Evolutionary conservation across 352 stramenopile genomes (phyloP), one percentile per base, ranked within the genome.

Genomic region (Phytopythium ostracodes): DNA sequence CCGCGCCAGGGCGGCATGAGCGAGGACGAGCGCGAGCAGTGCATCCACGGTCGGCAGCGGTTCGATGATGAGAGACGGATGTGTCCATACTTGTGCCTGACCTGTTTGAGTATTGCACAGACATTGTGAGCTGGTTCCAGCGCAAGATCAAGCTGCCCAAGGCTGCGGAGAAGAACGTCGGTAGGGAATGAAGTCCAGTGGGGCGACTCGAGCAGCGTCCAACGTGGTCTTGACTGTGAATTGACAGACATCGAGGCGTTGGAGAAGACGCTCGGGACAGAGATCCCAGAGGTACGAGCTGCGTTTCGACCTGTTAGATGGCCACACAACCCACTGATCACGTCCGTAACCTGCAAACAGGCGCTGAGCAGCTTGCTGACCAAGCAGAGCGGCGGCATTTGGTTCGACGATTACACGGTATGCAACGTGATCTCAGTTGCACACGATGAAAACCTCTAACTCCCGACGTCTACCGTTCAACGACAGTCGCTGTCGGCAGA

Each of bases 121-220:
- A 94, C 36, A 88, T 94, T 56, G 72, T 92, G 68, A 92, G 77
- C 71, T 94, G 85, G 85, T 92, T 94, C 64, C 67, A 90, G 66
- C 81, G 81, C 58, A 94, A 94, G 67, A 70, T 79, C 22, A 70
- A 87, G 62, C 77, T 92, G n/a, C 65, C 71, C 33, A 58, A 69
- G 33, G 73, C 60, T 0, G 63, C 49, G 24, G 79, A 85, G 54
- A 88, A 73, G 42, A 77, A 74, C 49, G 59, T 73, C n/a, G 77
- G 78, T 88, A 53, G 27, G 62, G 35, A 24, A 7, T 2, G 24
- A 49, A 24, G 17, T n/a, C n/a, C n/a, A n/a, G n/a, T n/a, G 11
- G 22, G 2, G 5, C 27, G 40, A 4, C 8, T 49, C 11, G 14
- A 59, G 9, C 14, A 1, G 12, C 24, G 46, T 22, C 29, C 61